phyloP scores from a whole-genome alignment of 192 early-diverging fungal species.

The Geosiphon pyriformis region DNA sequence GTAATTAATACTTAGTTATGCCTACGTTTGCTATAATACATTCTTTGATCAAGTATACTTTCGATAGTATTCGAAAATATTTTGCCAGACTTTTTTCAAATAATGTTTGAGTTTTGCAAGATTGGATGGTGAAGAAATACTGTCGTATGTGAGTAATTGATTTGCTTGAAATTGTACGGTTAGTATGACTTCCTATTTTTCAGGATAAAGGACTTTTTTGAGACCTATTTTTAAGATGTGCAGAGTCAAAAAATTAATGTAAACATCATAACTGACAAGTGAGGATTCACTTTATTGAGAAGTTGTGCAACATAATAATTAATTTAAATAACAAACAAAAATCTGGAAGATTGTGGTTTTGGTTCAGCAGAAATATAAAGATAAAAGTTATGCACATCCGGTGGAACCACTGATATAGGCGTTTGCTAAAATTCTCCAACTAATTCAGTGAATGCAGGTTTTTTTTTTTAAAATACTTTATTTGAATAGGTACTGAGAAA shows the following conservation, averaged over 20 bases:
- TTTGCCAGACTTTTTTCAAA: not conserved
- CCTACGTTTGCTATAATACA: not conserved
- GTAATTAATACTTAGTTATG: not conserved
- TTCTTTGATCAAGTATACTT: no score
- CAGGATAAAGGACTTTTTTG: not conserved
- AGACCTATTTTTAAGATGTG: no score
- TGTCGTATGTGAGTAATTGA: no score
- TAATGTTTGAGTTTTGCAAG: not conserved
- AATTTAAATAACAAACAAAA: no score
- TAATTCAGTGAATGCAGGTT: no score
- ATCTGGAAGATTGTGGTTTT: not conserved
- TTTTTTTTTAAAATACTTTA: no score
- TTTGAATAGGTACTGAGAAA: no score
- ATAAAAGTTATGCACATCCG: no score
- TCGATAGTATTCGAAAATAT: no score
- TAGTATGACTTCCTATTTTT: not conserved
- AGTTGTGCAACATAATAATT: no score
- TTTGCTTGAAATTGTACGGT: not conserved
- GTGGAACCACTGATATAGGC: no score
- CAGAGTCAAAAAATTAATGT: not conserved
- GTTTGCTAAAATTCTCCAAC: no score
- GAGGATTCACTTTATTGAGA: not conserved
- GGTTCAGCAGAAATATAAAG: not conserved
- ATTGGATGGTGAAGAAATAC: not conserved
- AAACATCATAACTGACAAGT: not conserved